Conservation (phyloP, 2,329 filamentous ascomycete genomes). For the Hypoxylon sp. region DNA sequence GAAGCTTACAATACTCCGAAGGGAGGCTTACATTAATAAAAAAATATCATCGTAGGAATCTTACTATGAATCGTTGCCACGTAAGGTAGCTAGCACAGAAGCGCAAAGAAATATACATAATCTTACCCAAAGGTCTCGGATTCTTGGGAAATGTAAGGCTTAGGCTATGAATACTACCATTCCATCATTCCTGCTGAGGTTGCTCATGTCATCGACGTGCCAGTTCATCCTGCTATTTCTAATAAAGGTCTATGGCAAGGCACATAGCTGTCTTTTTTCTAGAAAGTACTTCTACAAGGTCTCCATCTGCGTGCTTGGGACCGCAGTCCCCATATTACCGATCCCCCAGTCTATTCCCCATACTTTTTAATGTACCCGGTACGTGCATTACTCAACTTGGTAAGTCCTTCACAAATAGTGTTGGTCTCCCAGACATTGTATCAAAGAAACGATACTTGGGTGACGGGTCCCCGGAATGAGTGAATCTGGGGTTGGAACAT, state of each 20-base stretch:
- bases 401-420: slow-evolving; percentile 32
- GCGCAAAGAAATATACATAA: slow-evolving; percentile 28
- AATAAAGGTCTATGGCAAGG: slow-evolving; percentile 28
- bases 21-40: slow-evolving; percentile 39
- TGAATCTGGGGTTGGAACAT: slow-evolving; percentile 45
- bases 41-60: slow-evolving; percentile 38
- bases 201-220: slow-evolving; percentile 28
- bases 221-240: slow-evolving; percentile 30
- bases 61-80: slow-evolving; percentile 45
- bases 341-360: slow-evolving; percentile 39
- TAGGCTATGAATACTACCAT: slow-evolving; percentile 38
- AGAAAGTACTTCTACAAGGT: slow-evolving; percentile 23
- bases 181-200: slow-evolving; percentile 36
- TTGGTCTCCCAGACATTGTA: slow-evolving; percentile 36
- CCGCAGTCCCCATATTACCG: slow-evolving; percentile 29
- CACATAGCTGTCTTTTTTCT: slow-evolving; percentile 20
- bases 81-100: slow-evolving; percentile 31
- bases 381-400: slow-evolving; percentile 36
- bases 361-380: slow-evolving; percentile 39
- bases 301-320: slow-evolving; percentile 16
- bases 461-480: slow-evolving; percentile 45
- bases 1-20: slow-evolving; percentile 41
- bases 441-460: slow-evolving; percentile 36
- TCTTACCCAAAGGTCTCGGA: slow-evolving; percentile 29
- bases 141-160: slow-evolving; percentile 42